Percentiles rank a stretch among this genome's conserved stretches.
Evolutionary conservation across 768 basidiomycete genomes (phyloP).

Genomic region (Russula virescens): DNA sequence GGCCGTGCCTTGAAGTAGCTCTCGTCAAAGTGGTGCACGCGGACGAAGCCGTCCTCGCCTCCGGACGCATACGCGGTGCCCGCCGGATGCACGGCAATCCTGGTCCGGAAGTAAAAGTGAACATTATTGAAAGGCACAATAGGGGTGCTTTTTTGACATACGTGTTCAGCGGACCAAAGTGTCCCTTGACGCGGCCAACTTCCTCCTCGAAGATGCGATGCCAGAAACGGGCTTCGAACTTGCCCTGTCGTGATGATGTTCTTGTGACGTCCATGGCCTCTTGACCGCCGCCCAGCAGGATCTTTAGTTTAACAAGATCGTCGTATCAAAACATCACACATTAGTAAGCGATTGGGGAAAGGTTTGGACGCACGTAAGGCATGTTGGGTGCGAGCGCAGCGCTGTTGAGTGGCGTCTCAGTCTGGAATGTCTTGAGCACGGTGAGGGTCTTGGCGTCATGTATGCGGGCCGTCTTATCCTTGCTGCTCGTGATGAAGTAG

Average conservation of each 20-base stretch:
- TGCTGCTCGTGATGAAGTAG: constrained; percentile 94
- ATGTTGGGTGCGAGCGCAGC: constrained; percentile 78
- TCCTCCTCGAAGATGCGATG: constrained; percentile 97
- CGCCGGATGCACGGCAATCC: constrained; percentile 87
- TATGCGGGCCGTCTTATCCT: constrained; percentile 94
- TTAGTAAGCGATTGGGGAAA: background rate
- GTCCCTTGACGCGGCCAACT: constrained; percentile 93
- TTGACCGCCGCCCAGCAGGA: constrained; percentile 93
- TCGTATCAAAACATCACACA: no score
- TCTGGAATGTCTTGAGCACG: constrained; percentile 88
- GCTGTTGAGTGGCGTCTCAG: constrained; percentile 94
- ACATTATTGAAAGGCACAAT: background rate
- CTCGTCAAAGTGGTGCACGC: constrained; percentile 91
- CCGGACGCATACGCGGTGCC: constrained; percentile 90
- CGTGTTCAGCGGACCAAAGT: constrained; percentile 97
- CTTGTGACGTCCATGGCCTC: constrained; percentile 98
- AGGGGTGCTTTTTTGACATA: constrained; percentile 38
- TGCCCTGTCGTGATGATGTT: constrained; percentile 87
- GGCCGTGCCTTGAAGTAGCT: constrained; percentile 89
- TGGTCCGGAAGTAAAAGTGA: constrained; percentile 30
- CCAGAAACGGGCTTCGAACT: constrained; percentile 98
- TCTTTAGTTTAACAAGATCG: constrained; percentile 36
- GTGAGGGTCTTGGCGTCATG: constrained; percentile 85
- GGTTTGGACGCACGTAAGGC: constrained; percentile 60
- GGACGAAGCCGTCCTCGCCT: constrained; percentile 92